Evolutionary conservation across 2,329 filamentous ascomycete species (phyloP), one percentile per base, ranked within the genome.

Genomic region (Simplicillium sp.): DNA sequence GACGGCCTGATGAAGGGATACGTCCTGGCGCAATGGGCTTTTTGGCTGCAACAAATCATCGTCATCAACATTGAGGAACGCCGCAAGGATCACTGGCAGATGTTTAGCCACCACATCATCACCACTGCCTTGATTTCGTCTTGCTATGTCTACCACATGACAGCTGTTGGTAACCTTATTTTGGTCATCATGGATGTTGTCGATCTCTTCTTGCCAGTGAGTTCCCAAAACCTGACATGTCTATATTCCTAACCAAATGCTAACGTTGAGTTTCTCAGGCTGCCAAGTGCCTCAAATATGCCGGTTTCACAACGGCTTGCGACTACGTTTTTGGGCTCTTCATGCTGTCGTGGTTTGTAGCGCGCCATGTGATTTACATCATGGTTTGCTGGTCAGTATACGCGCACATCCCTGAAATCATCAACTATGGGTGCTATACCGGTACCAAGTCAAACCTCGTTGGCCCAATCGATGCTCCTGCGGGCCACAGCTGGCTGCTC

Each of bases 51-150:
- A 65, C 89, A 95, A 65, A 84, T 97, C 48, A 70, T 96, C 28
- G 87, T 96, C 43, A 87, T 97, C 59, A 84, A 96, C 63, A 88
- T 97, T 45, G 92, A 98, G 64, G 86, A 94, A 64, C 80, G 84
- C 49, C 78, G 92, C 54, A 97, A 97, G 66, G 92, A 98, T 54
- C 84, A 96, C 63, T 84, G 80, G 68, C 90, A 97, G 63, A 97
- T 97, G 92, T 80, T 97, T 50, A 82, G 80, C 14, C 92, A 97
- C 61, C 92, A 98, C 65, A 77, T 96, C 57, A 80, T 97, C 58
- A 98, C 92, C 15, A 86, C 82, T 54, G 68, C 71, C 5, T 77
- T 98, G 35, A 80, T 98, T 48, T 80, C 80, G 43, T 75, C 80
- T 28, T 90, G 84, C 48, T 97, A 97, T 60, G 77, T 80, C 49